A percentile compares a stretch with the other conserved stretches of the same genome.
These are phyloP conservation scores for Trypanosomatidae sp. DNA, from an alignment of 208 protist genomes.

Conservation along the genomic window DNA sequence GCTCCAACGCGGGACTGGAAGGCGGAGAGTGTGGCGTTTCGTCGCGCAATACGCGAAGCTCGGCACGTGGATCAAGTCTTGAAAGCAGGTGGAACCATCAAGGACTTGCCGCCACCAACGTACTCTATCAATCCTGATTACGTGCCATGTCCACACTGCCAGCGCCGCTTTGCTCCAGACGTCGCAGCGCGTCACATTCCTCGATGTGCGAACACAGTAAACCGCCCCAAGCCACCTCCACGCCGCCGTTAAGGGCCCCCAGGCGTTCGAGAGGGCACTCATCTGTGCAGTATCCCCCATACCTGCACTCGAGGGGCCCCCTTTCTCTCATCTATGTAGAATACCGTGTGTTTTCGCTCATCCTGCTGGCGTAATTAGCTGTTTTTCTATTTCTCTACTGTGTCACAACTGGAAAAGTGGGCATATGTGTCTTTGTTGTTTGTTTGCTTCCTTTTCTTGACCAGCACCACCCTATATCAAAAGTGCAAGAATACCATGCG, in stretches of 20 bases:
- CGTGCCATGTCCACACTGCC: constrained; percentile 84
- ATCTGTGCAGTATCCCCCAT: background rate
- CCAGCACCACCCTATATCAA: background rate
- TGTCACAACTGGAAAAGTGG: background rate
- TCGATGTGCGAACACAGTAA: constrained; percentile 75
- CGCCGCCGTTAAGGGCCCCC: constrained; percentile 28
- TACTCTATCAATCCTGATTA: constrained; percentile 89
- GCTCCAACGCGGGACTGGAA: constrained; percentile 78
- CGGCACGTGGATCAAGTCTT: constrained; percentile 75
- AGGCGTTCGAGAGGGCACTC: background rate
- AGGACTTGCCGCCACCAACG: constrained; percentile 84
- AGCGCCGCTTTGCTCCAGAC: constrained; percentile 78
- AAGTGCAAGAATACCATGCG: background rate
- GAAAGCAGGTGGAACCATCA: constrained; percentile 66
- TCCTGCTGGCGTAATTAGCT: background rate
- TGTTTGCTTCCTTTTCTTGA: background rate
- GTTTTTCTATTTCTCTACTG: background rate
- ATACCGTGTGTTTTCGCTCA: background rate
- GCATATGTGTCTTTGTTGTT: background rate
- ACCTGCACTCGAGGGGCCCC: background rate
- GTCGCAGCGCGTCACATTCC: constrained; percentile 89
- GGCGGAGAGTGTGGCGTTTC: constrained; percentile 82
- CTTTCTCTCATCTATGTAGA: background rate
- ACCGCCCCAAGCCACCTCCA: constrained; percentile 84
- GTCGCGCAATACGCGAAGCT: constrained; percentile 72